Conservation (phyloP, 495 filamentous ascomycete species). For the Penicillium egyptiacum region DNA sequence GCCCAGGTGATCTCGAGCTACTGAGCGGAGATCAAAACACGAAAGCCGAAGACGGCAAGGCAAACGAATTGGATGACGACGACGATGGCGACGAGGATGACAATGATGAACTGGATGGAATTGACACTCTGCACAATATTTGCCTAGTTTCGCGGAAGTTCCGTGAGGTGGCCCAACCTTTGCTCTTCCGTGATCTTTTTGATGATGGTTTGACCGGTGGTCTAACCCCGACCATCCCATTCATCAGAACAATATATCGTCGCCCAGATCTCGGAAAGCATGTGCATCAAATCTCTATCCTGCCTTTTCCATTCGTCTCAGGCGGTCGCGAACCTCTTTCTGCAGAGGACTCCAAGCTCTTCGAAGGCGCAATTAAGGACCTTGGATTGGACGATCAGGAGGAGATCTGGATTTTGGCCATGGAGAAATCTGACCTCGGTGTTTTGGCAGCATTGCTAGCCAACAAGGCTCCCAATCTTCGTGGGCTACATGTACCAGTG, state of each 20-base stretch:
- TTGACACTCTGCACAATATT: conserved; percentile 11
- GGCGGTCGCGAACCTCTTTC: neutral
- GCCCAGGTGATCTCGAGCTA: neutral
- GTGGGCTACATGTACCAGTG: conserved; percentile 16
- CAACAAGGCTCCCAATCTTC: conserved; percentile 28
- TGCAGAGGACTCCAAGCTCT: neutral
- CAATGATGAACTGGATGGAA: neutral
- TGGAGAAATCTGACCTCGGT: conserved; percentile 13
- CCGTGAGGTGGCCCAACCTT: conserved; percentile 27
- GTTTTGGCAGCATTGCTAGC: conserved; percentile 20
- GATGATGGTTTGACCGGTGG: conserved; percentile 11
- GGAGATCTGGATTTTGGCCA: neutral
- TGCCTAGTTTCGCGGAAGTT: conserved; percentile 28
- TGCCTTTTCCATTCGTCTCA: neutral
- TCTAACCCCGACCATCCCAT: conserved; percentile 5
- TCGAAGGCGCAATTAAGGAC: neutral
- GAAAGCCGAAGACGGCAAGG: neutral
- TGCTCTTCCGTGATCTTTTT: conserved; percentile 20
- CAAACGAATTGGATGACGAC: neutral
- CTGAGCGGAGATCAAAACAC: neutral
- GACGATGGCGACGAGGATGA: no score
- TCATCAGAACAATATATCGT: conserved; percentile 19
- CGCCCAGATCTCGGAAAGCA: conserved; percentile 24
- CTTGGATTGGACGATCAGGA: neutral
- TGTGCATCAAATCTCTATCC: conserved; percentile 9